Base-by-base conservation (phyloP, 495 filamentous ascomycete species). In the Penicillium crystallinum region DNA sequence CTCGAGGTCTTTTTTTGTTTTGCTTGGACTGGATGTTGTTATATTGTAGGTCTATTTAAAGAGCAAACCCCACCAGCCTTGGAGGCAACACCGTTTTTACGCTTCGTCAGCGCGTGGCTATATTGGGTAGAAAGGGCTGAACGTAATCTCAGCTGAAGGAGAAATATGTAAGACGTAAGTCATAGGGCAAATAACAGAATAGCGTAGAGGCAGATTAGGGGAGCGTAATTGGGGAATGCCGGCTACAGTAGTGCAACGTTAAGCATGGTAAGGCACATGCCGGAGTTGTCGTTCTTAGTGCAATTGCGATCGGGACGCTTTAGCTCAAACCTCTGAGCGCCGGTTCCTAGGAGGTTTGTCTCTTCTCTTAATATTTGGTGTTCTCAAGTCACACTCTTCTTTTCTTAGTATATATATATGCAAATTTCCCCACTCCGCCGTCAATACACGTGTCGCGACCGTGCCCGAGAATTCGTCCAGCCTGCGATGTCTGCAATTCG, bases 401-500 rank as follows among this genome's bases (percentile, higher is more conserved):
- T 7, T 35, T 35, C 41, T 38, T 23, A 19, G 33, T 33, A 27
- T 33, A 34, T 17, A 33, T 40, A n/a, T 18, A 19, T 19, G 17
- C 3, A 19, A 19, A 9, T 35, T 14, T 15, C 21, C 10, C 27
- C 14, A 22, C 30, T 21, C n/a, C 31, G 5, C 47, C 19, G 3
- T 46, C 30, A 50, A 50, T 21, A 47, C 55, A 33, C 55, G 45
- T 55, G 49, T 31, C 46, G 53, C 41, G 22, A 54, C 53, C 30
- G 44, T 50, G 19, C 45, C 39, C 31, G 40, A 42, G n/a, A 37
- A 37, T 29, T 33, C 45, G 43, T 55, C 59, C 58, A 47, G 47
- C 49, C 58, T 65, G 70, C 70, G 66, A 77, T 75, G 74, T 71
- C 66, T 69, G 61, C 69, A 39, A 67, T 69, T 63, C 67, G 64